phyloP scores from a whole-genome alignment of 495 filamentous ascomycete genomes.

The Neurospora sp. region DNA sequence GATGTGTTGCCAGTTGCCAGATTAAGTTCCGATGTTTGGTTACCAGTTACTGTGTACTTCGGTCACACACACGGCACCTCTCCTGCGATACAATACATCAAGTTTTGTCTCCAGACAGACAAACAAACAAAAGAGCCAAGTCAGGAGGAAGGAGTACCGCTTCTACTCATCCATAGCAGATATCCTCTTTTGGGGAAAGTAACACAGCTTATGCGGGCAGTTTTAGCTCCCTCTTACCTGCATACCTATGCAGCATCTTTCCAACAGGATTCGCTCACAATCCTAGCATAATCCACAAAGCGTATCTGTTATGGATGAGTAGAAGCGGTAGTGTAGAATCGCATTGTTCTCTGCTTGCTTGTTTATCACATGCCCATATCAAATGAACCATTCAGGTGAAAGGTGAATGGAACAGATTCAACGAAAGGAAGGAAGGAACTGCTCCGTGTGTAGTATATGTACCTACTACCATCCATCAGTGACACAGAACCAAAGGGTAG shows the following conservation, averaged over 20 bases:
- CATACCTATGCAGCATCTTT: no score
- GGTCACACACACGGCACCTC: background rate
- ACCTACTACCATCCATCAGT: background rate
- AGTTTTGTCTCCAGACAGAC: background rate
- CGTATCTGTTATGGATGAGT: no score
- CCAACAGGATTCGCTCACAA: no score
- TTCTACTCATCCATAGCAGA: no score
- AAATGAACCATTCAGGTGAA: background rate
- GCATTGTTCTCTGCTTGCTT: background rate
- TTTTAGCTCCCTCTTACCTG: no score
- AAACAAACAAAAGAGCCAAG: background rate
- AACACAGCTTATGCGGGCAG: no score
- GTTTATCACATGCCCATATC: background rate
- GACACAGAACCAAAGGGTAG: background rate
- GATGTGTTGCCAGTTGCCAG: background rate
- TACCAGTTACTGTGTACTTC: background rate
- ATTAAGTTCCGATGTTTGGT: background rate
- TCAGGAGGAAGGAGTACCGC: background rate
- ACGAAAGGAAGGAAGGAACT: background rate
- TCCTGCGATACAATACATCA: background rate
- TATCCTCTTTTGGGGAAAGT: no score
- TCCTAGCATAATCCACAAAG: no score
- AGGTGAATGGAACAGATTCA: background rate
- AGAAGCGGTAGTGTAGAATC: background rate
- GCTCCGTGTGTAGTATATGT: background rate